Conservation (phyloP, 495 filamentous ascomycete species). For the Neurospora sp. region DNA sequence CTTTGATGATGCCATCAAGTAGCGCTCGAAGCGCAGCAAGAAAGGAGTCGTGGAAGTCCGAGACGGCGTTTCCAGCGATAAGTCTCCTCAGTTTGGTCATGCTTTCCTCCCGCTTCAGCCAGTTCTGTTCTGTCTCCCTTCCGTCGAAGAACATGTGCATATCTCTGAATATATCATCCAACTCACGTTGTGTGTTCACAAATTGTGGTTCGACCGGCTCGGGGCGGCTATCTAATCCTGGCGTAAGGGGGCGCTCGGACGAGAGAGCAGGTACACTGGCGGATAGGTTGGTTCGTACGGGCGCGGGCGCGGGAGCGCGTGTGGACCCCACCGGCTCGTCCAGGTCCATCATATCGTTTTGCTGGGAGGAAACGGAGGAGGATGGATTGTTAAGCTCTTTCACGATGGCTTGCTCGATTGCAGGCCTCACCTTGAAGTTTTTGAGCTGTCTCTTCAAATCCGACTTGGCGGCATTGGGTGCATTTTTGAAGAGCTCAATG, state of each 20-base stretch:
- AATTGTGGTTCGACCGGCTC: constrained; percentile 70
- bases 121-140: constrained; percentile 83
- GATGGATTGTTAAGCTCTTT: constrained; percentile 55
- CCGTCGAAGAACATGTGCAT: constrained; percentile 83
- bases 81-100: constrained; percentile 65
- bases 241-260: constrained; percentile 39
- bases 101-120: constrained; percentile 73
- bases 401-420: constrained; percentile 70
- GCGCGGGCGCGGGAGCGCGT: constrained; percentile 23
- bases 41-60: constrained; percentile 62
- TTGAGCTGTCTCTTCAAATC: constrained; percentile 78
- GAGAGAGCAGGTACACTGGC: constrained; percentile 41
- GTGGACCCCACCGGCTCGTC: constrained; percentile 26
- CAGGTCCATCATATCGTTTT: constrained; percentile 15
- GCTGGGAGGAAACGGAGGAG: constrained; percentile 36
- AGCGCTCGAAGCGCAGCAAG: constrained; percentile 58
- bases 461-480: constrained; percentile 72
- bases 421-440: constrained; percentile 68
- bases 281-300: constrained; percentile 32
- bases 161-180: constrained; percentile 71
- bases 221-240: constrained; percentile 42
- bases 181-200: constrained; percentile 68
- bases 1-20: constrained; percentile 85
- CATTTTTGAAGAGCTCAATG: constrained; percentile 79
- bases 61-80: constrained; percentile 72